phyloP scores from a whole-genome alignment of 495 filamentous ascomycete genomes.

The Apodospora peruviana region DNA sequence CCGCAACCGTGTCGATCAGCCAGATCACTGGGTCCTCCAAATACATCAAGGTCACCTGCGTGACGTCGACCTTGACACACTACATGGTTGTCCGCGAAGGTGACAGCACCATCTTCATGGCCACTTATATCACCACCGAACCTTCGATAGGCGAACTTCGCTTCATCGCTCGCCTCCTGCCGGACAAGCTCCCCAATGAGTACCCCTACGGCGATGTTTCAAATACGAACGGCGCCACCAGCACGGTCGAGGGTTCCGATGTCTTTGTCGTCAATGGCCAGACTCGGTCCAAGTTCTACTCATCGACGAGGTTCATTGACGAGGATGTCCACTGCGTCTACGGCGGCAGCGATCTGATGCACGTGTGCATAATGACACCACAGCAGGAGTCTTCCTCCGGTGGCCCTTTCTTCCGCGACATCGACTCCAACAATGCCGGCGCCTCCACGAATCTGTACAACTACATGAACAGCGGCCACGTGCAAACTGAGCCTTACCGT shows the following conservation, averaged over 20 bases:
- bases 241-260: constrained; percentile 55
- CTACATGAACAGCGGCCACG: constrained; percentile 64
- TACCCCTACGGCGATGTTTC: constrained; percentile 45
- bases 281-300: constrained; percentile 66
- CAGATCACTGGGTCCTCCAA: constrained; percentile 28
- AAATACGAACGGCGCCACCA: constrained; percentile 44
- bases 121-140: constrained; percentile 56
- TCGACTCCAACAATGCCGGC: constrained; percentile 58
- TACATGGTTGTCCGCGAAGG: constrained; percentile 58
- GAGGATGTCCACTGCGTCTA: constrained; percentile 57
- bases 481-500: constrained; percentile 56
- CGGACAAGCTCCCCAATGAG: constrained; percentile 50
- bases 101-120: constrained; percentile 56
- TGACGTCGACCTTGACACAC: constrained; percentile 54
- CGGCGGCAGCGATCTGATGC: constrained; percentile 36
- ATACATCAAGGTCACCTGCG: constrained; percentile 59
- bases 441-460: constrained; percentile 56
- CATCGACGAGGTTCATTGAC: constrained; percentile 61
- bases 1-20: constrained; percentile 51
- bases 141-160: constrained; percentile 58
- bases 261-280: constrained; percentile 57
- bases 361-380: constrained; percentile 48
- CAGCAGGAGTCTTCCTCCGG: constrained; percentile 49
- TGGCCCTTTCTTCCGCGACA: constrained; percentile 60
- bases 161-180: constrained; percentile 57